phyloP scores from a whole-genome alignment of 306 rosid genomes.

The Vachellia pachyceras region DNA sequence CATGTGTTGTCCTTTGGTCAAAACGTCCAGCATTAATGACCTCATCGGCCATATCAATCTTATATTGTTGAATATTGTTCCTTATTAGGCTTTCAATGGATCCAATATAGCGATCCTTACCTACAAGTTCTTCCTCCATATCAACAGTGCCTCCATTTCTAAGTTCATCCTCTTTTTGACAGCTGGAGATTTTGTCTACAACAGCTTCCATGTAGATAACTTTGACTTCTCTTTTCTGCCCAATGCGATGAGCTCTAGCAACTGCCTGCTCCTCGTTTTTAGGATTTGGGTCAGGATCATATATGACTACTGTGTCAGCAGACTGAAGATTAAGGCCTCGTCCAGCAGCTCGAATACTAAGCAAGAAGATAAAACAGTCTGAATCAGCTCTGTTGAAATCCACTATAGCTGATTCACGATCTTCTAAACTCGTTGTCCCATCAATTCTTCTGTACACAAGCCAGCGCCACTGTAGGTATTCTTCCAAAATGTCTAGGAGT shows the following conservation, averaged over 20 bases:
- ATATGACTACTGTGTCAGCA: slow-evolving; percentile 96
- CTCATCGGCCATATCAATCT: slow-evolving; percentile 99
- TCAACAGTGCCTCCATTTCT: slow-evolving; percentile 86
- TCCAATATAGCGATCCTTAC: slow-evolving; percentile 94
- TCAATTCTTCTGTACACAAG: slow-evolving; percentile 93
- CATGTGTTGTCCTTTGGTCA: slow-evolving; percentile 99
- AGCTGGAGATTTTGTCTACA: slow-evolving; percentile 88
- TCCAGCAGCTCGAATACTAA: slow-evolving; percentile 98
- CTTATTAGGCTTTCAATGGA: slow-evolving; percentile 97
- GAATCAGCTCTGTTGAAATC: slow-evolving; percentile 85
- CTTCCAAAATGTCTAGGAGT: slow-evolving; percentile 95
- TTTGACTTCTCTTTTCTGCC: slow-evolving; percentile 96
- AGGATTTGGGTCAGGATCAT: slow-evolving; percentile 99
- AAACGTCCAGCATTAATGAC: slow-evolving; percentile 99
- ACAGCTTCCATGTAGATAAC: slow-evolving; percentile 99
- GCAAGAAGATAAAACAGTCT: slow-evolving; percentile 95
- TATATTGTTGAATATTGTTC: slow-evolving; percentile 95
- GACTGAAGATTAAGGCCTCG: slow-evolving; percentile 99
- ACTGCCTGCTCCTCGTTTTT: slow-evolving; percentile 99
- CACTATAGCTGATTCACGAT: slow-evolving; percentile 95
- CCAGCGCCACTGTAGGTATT: slow-evolving; percentile 94
- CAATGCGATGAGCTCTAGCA: slow-evolving; percentile 99
- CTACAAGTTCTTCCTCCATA: slow-evolving; percentile 93
- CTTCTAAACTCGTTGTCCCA: slow-evolving; percentile 99
- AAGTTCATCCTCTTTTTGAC: slow-evolving; percentile 92